Evolutionary conservation across 345 rosid genomes (phyloP).

Genomic region (Eucalyptus rudis): DNA sequence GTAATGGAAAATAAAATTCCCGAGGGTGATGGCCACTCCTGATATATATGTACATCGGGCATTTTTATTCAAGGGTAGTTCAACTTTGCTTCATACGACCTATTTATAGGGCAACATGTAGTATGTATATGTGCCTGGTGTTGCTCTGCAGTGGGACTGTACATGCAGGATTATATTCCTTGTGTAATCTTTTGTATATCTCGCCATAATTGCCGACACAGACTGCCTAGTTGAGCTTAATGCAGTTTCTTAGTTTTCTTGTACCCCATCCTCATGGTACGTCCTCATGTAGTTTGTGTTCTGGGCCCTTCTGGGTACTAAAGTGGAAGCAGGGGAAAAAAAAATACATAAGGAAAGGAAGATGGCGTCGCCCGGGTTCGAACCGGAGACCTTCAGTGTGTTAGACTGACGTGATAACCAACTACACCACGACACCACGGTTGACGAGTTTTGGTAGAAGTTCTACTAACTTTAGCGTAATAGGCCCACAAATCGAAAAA

Average conservation of each 20-base stretch:
- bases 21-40: not conserved
- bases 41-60: not conserved
- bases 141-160: not conserved
- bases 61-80: not conserved
- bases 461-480: accelerated
- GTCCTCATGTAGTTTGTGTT: not conserved
- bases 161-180: not conserved
- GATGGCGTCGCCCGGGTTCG: slow-evolving; percentile 84
- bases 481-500: not conserved
- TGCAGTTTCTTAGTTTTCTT: not conserved
- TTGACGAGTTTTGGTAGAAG: accelerated
- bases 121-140: not conserved
- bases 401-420: slow-evolving; percentile 98
- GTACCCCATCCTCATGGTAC: not conserved
- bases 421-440: slow-evolving; percentile 84
- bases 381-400: slow-evolving; percentile 98
- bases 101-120: not conserved
- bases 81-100: not conserved
- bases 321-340: not conserved
- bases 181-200: slow-evolving; percentile 4
- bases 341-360: not conserved
- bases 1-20: slow-evolving; percentile 12
- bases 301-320: not conserved
- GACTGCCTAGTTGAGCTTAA: not conserved
- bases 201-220: not conserved